Evolutionary conservation across 352 stramenopile genomes (phyloP), one percentile per base, ranked within the genome.

Genomic region (Achlya hypogyna): DNA sequence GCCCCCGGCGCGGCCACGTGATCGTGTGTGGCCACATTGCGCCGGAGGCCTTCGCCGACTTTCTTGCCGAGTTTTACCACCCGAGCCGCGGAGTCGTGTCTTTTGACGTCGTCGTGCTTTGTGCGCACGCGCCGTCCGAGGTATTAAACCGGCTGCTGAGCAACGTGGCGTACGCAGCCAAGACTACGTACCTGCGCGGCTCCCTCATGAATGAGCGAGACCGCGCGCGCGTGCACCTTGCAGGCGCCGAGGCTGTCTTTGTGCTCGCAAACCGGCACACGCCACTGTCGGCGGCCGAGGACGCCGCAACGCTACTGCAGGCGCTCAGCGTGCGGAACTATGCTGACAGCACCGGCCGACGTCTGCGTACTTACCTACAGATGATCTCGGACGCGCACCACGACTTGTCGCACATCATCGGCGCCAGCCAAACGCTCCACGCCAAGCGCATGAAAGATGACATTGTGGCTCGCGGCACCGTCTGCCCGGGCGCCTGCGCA

Each of bases 1-100:
- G 45, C 1, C 65, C 63, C 12, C 71, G 69, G 25, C 69, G 71
- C 23, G 79, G 82, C 9, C 82, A 90, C 49, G 77, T 90, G 1
- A 76, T 90, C 27, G 79, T 90, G 20, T 80, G 73, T 14, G 77
- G 79, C 0, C 70, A 78, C 29, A 42, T 90, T 14, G 75, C 75
- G 2, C 67, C 63, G 4, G 78, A 78, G 51, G 71, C 64, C 12
- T 78, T 79, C 20, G 66, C 80, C 23, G 78, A 86, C 28, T 90
- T 90, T 53, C 71, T 90, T 23, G 72, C 84, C 60, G 82, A 90
- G 49, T 90, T 90, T 53, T 90, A 88, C 51, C 82, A 90, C 58
- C 60, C 66, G 9, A 87, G 74, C 35, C 76, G 82, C 35, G 82
- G 79, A 0, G 75, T 72, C 6, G 87, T 90, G 20, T 60, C 77